Percentiles rank a stretch among this genome's conserved stretches.
Conservation (phyloP, 2,329 filamentous ascomycete genomes). For the Colletotrichum acutatum region DNA sequence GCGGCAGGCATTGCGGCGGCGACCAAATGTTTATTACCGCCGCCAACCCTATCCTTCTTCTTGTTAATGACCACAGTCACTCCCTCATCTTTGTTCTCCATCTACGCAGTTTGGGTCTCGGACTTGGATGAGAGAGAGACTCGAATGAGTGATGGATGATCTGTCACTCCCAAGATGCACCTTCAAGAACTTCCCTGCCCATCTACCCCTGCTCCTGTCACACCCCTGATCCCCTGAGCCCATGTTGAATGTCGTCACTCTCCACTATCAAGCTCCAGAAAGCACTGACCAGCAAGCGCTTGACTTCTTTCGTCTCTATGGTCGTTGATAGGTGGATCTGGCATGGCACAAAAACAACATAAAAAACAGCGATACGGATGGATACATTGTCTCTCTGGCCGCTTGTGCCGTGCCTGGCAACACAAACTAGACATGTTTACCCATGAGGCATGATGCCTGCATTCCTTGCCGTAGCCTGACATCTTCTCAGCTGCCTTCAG, state of each 20-base stretch:
- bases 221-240: not conserved
- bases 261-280: constrained; percentile 7
- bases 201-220: not conserved
- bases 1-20: not conserved
- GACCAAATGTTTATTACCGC: not conserved
- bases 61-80: not conserved
- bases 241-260: constrained; percentile 32
- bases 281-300: constrained; percentile 12
- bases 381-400: not conserved
- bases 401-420: not conserved
- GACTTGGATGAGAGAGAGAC: not conserved
- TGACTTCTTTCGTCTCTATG: not conserved
- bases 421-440: constrained; percentile 20
- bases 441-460: constrained; percentile 29
- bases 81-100: not conserved
- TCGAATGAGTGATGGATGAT: not conserved
- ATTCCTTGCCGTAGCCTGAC: constrained; percentile 13
- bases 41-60: not conserved
- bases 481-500: not conserved
- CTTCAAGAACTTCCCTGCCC: not conserved
- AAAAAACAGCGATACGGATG: not conserved
- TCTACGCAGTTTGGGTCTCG: not conserved
- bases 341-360: not conserved
- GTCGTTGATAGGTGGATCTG: constrained; percentile 9
- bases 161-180: not conserved